Conservation (phyloP, 495 filamentous ascomycete species). For the Talaromyces proteolyticus region DNA sequence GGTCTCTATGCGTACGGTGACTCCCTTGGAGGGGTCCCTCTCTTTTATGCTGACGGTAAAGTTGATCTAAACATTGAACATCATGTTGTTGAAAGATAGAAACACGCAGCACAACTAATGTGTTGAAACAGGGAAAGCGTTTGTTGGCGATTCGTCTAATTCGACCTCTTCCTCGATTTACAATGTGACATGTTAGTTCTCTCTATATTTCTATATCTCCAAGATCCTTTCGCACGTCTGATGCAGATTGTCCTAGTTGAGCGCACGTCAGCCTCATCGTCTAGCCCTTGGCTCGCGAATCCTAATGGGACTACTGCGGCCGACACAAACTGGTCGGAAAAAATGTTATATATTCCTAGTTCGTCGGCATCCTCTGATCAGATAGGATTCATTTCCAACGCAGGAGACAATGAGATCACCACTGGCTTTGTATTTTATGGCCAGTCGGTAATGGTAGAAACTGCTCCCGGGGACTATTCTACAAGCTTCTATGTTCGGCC, state of each 20-base stretch:
- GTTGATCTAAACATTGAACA: not conserved
- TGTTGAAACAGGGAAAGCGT: slow-evolving; percentile 7
- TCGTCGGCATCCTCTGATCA: slow-evolving; percentile 6
- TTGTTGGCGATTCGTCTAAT: not conserved
- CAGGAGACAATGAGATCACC: slow-evolving; percentile 7
- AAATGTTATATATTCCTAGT: slow-evolving; percentile 18
- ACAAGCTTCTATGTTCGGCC: slow-evolving; percentile 23
- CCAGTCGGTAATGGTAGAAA: slow-evolving; percentile 19
- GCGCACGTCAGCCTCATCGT: not conserved
- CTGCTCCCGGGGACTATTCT: slow-evolving; percentile 16
- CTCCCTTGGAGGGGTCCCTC: slow-evolving; percentile 22
- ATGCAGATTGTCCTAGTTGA: not conserved
- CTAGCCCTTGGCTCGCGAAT: slow-evolving; percentile 11
- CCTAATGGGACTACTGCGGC: slow-evolving; percentile 15
- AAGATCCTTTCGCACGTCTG: not conserved
- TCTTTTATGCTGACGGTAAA: slow-evolving; percentile 28
- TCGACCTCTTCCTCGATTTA: not conserved
- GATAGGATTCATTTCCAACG: not conserved
- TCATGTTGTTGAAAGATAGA: not conserved
- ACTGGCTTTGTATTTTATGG: slow-evolving; percentile 30
- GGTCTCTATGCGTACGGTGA: slow-evolving; percentile 28
- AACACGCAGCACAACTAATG: not conserved
- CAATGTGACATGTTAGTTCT: not conserved
- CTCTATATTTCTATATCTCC: not conserved
- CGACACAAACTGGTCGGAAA: slow-evolving; percentile 11